phyloP scores from a whole-genome alignment of 1,284 basidiomycete genomes.

The Trichosporon sp. region DNA sequence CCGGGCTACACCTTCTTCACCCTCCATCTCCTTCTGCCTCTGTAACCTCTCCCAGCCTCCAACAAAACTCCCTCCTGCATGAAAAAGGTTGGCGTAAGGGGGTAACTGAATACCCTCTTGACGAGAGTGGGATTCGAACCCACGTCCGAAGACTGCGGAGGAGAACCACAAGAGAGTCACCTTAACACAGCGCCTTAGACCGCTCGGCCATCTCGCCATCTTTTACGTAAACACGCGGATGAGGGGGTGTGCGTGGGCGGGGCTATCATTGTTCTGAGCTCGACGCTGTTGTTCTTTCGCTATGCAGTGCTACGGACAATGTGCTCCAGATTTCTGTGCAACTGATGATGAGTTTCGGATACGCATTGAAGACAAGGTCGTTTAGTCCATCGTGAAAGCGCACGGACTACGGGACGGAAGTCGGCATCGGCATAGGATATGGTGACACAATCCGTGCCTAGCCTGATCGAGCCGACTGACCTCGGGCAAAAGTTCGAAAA shows the following conservation, averaged over 20 bases:
- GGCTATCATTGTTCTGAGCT: neutral
- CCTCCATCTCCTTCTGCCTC: too few relatives aligned
- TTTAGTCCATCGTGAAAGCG: neutral
- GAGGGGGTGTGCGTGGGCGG: neutral
- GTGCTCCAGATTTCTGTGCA: too few relatives aligned
- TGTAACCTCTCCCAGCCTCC: neutral
- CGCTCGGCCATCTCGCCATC: slow-evolving; percentile 16
- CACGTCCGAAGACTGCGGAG: slow-evolving; percentile 39
- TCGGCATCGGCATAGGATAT: neutral
- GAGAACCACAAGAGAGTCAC: neutral
- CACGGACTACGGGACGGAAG: neutral
- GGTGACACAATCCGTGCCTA: neutral
- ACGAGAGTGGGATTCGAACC: slow-evolving; percentile 42
- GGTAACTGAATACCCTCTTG: slow-evolving; percentile 6
- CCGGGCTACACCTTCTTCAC: neutral
- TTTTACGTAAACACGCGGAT: neutral
- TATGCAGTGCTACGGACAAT: too few relatives aligned
- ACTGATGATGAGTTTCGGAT: too few relatives aligned
- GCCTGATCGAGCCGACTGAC: neutral
- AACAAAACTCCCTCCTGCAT: neutral
- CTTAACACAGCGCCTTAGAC: slow-evolving; percentile 21
- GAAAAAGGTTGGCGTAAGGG: slow-evolving; percentile 2
- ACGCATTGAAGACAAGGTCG: too few relatives aligned
- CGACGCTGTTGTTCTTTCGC: neutral
- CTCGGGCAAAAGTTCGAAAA: slow-evolving; percentile 2